Evolutionary conservation across 208 protist genomes (phyloP), one percentile per base, ranked within the genome.

Genomic region (Leishmania gerbilli): DNA sequence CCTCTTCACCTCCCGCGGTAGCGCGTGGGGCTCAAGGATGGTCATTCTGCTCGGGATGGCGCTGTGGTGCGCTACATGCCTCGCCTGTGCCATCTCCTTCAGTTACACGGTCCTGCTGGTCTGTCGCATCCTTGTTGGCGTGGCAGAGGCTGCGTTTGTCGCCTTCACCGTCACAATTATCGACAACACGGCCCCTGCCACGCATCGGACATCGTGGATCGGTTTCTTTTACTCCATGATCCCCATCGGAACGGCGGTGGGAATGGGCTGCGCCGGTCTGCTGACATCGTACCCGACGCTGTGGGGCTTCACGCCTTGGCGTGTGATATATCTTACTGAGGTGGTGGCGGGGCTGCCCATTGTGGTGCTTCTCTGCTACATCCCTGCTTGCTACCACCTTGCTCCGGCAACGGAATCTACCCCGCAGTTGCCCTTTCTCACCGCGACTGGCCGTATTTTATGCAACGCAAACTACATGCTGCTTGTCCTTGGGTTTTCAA

Each of bases 141-240:
- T 97, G 24, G 91, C 94, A 21, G 93, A 97, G 80, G 96, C 94
- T 2, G 92, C 92, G 5, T 97, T 94, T 83, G 86, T 94, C 3
- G 94, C 93, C 13, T 95, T 95, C 74, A 89, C 88, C 5, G 87
- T 96, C 4, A 97, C 95, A 21, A 92, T 93, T 24, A 94, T 97
- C 45, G 93, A 97, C 79, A 89, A 87, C 79, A 93, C 97, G 60
- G 94, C 95, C 1, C 95, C 96, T 17, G 42, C 69, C 4, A 42
- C 71, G 2, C 77, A 64, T 24, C 92, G 93, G 47, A 97, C 93
- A 42, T 80, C 90, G 64, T 98, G 90, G 88, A 91, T 97, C 51
- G 93, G 92, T 65, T 84, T 89, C 76, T 98, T 96, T 79, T 98
- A 95, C 81, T 88, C 91, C 6, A 96, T 92, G 88, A 96, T 97